Percentiles rank a stretch among this genome's conserved stretches.
Evolutionary conservation across 768 basidiomycete genomes (phyloP).

Genomic region (Russula griseocarnosa): DNA sequence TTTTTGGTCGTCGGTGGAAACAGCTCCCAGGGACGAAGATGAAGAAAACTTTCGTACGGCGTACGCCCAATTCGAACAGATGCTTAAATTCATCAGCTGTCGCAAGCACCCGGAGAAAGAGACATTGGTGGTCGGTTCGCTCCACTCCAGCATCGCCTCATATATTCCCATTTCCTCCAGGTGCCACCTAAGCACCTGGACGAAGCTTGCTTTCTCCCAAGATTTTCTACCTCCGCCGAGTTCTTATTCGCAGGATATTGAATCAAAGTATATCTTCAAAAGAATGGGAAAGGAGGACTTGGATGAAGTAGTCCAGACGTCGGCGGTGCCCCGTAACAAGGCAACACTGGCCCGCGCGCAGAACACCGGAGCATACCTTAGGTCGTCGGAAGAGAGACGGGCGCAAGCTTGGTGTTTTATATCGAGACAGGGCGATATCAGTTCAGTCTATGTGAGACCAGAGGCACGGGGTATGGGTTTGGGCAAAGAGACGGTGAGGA

Average conservation of each 20-base stretch:
- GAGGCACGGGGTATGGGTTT: conserved; percentile 8
- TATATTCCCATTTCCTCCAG: conserved; percentile 1
- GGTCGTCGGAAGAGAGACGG: not conserved
- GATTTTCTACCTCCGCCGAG: not conserved
- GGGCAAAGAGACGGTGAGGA: conserved; percentile 16
- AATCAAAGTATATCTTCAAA: conserved; percentile 1
- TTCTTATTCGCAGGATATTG: not conserved
- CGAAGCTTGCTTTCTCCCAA: not conserved
- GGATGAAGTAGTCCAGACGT: not conserved
- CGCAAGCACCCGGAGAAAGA: not conserved
- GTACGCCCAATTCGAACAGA: not conserved
- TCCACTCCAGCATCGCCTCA: not conserved
- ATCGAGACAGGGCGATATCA: conserved; percentile 13
- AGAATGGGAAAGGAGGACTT: not conserved
- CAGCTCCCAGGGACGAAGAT: not conserved
- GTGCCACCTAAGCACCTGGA: not conserved
- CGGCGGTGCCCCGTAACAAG: not conserved
- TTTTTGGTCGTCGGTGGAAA: conserved; percentile 5
- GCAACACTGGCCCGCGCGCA: not conserved
- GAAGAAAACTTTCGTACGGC: conserved; percentile 6
- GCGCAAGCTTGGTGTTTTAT: conserved; percentile 21
- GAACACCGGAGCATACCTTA: conserved; percentile 13
- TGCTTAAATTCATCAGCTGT: conserved; percentile 3
- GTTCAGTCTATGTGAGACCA: conserved; percentile 21
- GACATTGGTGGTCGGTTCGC: not conserved